A percentile compares a stretch with the other conserved stretches of the same genome.
phyloP scores from a whole-genome alignment of 176 grass and related monocot species.

The Bonia amplexicaulis region DNA sequence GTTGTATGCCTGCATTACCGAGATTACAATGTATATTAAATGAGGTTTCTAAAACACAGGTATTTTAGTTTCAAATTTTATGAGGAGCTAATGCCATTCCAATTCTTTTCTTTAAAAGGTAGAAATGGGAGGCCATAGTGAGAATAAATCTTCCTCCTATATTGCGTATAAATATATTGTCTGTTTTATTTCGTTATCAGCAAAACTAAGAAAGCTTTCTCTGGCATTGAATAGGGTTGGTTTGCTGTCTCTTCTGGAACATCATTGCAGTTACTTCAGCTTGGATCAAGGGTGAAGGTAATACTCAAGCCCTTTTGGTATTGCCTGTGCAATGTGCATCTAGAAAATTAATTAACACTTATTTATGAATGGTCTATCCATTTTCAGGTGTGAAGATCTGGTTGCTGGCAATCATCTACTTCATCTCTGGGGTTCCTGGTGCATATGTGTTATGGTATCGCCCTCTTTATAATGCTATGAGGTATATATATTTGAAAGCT shows the following conservation, averaged over 20 bases:
- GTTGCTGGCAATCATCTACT: conserved; percentile 97
- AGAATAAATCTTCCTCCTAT: neutral
- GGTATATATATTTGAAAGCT: conserved; percentile 47
- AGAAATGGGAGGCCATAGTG: neutral
- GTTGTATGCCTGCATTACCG: neutral
- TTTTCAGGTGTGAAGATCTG: conserved; percentile 92
- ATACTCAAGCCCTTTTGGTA: neutral
- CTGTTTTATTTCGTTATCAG: neutral
- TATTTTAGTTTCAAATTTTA: neutral
- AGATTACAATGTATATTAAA: neutral
- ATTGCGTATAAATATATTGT: neutral
- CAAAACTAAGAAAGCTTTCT: conserved; percentile 25
- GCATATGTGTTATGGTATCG: conserved; percentile 97
- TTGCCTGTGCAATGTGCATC: conserved; percentile 11
- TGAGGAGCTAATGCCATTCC: neutral
- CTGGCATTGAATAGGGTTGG: conserved; percentile 57
- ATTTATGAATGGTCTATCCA: conserved; percentile 8
- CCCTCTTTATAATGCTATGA: conserved; percentile 97
- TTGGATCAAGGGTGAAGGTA: conserved; percentile 98
- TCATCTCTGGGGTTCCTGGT: conserved; percentile 92
- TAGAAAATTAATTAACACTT: neutral
- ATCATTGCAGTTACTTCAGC: conserved; percentile 88
- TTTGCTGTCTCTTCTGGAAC: conserved; percentile 89
- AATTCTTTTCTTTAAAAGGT: neutral
- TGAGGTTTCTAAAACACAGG: neutral